phyloP scores from a whole-genome alignment of 345 rosid genomes.

The Eucalyptus decipiens region DNA sequence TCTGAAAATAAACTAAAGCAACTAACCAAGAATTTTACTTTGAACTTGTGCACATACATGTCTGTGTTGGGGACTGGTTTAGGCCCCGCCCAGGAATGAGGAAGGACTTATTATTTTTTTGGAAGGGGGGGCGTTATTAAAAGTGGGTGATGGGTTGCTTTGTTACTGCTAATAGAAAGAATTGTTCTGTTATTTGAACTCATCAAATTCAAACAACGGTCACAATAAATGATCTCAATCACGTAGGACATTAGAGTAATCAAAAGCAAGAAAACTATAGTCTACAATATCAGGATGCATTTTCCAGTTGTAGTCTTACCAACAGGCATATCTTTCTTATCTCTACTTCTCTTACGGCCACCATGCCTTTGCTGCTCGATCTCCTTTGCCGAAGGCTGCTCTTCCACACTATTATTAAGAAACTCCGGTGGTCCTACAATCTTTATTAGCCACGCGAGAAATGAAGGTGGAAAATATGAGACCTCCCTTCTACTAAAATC shows the following conservation, averaged over 20 bases:
- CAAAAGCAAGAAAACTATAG: not conserved
- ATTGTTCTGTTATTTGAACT: not conserved
- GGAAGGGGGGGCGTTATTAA: not conserved
- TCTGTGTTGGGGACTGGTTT: not conserved
- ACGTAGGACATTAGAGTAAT: not conserved
- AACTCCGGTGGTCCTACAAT: slow-evolving; percentile 85
- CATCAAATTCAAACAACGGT: not conserved
- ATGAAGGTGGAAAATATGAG: not conserved
- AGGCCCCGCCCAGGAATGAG: not conserved
- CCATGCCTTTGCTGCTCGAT: slow-evolving; percentile 29
- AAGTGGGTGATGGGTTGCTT: not conserved
- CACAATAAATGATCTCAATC: not conserved
- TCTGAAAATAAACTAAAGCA: not conserved
- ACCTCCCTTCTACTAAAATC: not conserved
- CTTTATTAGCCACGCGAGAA: slow-evolving; percentile 25
- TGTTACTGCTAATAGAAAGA: not conserved
- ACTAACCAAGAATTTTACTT: not conserved
- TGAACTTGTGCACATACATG: not conserved
- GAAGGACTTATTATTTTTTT: not conserved
- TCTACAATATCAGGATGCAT: not conserved
- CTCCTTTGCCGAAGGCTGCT: slow-evolving; percentile 26
- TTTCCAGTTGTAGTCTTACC: slow-evolving; percentile 19
- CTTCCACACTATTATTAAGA: slow-evolving; percentile 57
- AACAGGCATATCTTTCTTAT: slow-evolving; percentile 54
- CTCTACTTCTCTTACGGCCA: slow-evolving; percentile 30